Conservation (phyloP, 371 early-diverging fungal species). For the Mucor mucedo region DNA sequence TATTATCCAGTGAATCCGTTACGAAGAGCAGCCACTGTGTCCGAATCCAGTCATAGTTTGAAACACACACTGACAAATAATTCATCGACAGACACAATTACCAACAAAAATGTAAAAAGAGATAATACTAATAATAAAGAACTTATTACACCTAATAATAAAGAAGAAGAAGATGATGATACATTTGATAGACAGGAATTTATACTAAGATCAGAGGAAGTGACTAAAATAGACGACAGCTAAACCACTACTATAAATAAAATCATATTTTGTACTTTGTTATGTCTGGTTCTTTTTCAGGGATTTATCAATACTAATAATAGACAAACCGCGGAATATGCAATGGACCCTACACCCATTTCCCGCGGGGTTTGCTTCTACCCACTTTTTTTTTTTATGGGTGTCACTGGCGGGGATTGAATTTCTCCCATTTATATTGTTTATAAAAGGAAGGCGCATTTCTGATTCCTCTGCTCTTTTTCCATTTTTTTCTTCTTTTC, state of each 20-base stretch:
- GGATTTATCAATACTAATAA: neutral
- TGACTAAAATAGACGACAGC: slow-evolving; percentile 7
- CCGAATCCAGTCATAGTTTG: slow-evolving; percentile 5
- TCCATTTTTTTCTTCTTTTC: slow-evolving; percentile 3
- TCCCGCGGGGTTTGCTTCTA: neutral
- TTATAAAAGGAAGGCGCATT: neutral
- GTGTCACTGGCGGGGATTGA: too few species aligned
- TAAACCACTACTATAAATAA: neutral
- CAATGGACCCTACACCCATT: too few species aligned
- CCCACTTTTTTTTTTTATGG: neutral
- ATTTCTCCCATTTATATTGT: neutral
- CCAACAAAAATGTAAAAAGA: slow-evolving; percentile 3
- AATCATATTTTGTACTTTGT: neutral
- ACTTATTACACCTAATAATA: neutral
- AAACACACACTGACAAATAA: neutral
- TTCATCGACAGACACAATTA: slow-evolving; percentile 1
- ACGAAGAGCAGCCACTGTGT: slow-evolving; percentile 20
- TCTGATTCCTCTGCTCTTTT: neutral
- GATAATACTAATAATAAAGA: slow-evolving; percentile 1
- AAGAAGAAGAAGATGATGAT: slow-evolving; percentile 10
- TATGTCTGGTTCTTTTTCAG: too few species aligned
- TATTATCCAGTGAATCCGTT: slow-evolving; percentile 8
- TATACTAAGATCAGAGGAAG: slow-evolving; percentile 33
- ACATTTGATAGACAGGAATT: slow-evolving; percentile 47
- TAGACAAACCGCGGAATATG: neutral